Percentiles rank a stretch among this genome's conserved stretches.
Evolutionary conservation across 768 basidiomycete genomes (phyloP).

Genomic region (Ramaria sp.): DNA sequence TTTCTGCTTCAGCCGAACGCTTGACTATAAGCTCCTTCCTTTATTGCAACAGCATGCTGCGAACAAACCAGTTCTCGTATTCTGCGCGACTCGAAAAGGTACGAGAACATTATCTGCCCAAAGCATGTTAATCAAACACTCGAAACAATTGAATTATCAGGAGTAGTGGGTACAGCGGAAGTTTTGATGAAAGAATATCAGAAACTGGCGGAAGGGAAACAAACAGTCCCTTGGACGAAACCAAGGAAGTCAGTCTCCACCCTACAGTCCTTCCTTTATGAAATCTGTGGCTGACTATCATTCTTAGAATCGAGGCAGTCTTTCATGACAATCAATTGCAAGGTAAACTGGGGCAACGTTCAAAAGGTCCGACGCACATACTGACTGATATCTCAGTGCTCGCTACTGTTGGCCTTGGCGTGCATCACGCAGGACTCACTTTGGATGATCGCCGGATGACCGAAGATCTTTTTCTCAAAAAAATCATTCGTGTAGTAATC

Average conservation of each 20-base stretch:
- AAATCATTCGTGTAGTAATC: slow-evolving; percentile 55
- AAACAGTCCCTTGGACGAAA: slow-evolving; percentile 57
- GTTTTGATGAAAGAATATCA: slow-evolving; percentile 65
- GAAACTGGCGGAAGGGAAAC: slow-evolving; percentile 38
- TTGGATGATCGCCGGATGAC: slow-evolving; percentile 60
- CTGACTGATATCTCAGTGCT: slow-evolving; percentile 33
- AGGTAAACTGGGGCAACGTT: slow-evolving; percentile 29
- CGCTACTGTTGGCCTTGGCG: slow-evolving; percentile 66
- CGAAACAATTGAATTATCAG: slow-evolving; percentile 15
- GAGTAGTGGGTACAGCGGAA: slow-evolving; percentile 54
- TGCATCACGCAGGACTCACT: slow-evolving; percentile 85
- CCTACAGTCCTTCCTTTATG: neutral
- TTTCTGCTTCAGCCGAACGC: slow-evolving; percentile 57
- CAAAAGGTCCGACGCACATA: neutral
- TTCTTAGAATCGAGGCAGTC: slow-evolving; percentile 37
- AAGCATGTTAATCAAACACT: neutral
- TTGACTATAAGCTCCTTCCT: slow-evolving; percentile 66
- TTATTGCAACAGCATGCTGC: slow-evolving; percentile 63
- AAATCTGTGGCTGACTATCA: neutral
- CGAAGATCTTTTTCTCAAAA: slow-evolving; percentile 64
- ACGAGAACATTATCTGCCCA: slow-evolving; percentile 2
- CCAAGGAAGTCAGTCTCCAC: slow-evolving; percentile 35
- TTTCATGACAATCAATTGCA: slow-evolving; percentile 63
- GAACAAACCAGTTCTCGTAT: slow-evolving; percentile 81
- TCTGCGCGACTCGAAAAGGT: slow-evolving; percentile 86